Conservation (phyloP, 2,329 filamentous ascomycete species). For the Aspergillus quadrilineatus region DNA sequence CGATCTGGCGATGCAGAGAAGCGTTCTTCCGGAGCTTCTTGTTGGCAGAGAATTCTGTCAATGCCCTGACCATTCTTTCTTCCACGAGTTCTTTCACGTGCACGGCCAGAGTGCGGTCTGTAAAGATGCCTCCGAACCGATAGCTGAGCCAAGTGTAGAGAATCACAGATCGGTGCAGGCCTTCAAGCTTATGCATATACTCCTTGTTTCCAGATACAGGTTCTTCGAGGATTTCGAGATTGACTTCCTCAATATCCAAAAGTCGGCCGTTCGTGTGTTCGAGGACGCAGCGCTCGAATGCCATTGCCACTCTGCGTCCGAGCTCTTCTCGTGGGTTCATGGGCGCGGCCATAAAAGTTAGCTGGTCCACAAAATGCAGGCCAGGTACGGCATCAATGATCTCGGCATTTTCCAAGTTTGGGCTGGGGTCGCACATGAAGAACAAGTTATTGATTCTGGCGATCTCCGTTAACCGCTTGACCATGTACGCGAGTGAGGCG, state of each 20-base stretch:
- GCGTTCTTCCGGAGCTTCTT: constrained; percentile 42
- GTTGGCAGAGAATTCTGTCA: constrained; percentile 57
- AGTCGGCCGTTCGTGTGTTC: constrained; percentile 65
- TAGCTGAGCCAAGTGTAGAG: constrained; percentile 93
- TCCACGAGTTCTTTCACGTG: constrained; percentile 78
- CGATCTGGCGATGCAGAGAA: constrained; percentile 38
- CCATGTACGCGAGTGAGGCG: constrained; percentile 79
- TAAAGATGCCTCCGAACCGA: constrained; percentile 78
- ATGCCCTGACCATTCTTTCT: constrained; percentile 65
- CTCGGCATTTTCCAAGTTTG: constrained; percentile 67
- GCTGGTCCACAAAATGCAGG: constrained; percentile 70
- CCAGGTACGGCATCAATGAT: constrained; percentile 67
- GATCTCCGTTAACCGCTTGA: constrained; percentile 72
- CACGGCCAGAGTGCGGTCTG: constrained; percentile 70
- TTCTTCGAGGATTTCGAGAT: constrained; percentile 71
- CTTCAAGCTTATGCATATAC: constrained; percentile 70
- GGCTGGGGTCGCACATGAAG: constrained; percentile 65
- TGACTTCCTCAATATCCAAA: constrained; percentile 67
- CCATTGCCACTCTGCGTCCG: constrained; percentile 52
- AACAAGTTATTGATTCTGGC: constrained; percentile 65
- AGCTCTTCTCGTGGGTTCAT: constrained; percentile 53
- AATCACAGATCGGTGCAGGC: constrained; percentile 76
- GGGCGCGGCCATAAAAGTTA: constrained; percentile 73
- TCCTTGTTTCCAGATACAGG: constrained; percentile 45
- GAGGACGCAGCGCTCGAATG: constrained; percentile 69